A percentile compares a stretch with the other conserved stretches of the same genome.
Evolutionary conservation across 2,329 filamentous ascomycete species (phyloP).

Genomic region (Neonectria coccinea): DNA sequence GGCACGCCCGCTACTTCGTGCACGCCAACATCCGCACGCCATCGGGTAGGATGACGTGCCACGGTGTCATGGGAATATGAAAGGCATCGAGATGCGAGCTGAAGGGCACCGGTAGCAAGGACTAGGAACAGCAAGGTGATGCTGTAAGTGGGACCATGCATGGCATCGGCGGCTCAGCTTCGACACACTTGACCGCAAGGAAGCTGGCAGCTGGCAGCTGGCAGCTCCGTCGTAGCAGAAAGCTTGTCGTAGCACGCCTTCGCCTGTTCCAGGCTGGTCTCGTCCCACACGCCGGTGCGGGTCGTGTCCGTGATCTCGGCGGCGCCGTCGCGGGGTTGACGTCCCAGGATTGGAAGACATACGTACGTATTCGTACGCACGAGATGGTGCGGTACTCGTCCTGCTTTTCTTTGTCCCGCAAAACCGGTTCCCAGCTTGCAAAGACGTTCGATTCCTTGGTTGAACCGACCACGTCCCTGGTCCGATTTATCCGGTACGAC

Average conservation of each 20-base stretch:
- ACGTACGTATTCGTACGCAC: too few species aligned
- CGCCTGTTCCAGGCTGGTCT: background rate
- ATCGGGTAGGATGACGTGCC: slow-evolving; percentile 40
- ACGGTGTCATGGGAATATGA: slow-evolving; percentile 32
- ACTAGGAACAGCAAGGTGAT: background rate
- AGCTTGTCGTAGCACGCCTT: slow-evolving; percentile 9
- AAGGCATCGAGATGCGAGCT: slow-evolving; percentile 12
- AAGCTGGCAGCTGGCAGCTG: background rate
- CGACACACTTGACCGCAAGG: background rate
- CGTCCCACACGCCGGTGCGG: slow-evolving; percentile 4
- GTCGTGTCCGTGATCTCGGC: slow-evolving; percentile 7
- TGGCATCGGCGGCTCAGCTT: background rate
- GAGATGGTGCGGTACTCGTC: background rate
- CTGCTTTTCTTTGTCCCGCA: background rate
- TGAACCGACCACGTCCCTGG: background rate
- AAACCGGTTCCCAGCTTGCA: background rate
- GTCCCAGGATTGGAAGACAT: background rate
- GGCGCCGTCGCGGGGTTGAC: slow-evolving; percentile 10
- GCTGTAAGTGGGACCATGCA: slow-evolving; percentile 14
- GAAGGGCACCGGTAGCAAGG: slow-evolving; percentile 3
- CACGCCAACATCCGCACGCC: slow-evolving; percentile 12
- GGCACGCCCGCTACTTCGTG: background rate
- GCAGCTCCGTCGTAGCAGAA: background rate
- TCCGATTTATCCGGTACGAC: slow-evolving; percentile 3
- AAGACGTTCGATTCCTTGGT: background rate